Evolutionary conservation across 129 eudicot genomes (phyloP), one percentile per base, ranked within the genome.

Genomic region (Deinandra increscens): DNA sequence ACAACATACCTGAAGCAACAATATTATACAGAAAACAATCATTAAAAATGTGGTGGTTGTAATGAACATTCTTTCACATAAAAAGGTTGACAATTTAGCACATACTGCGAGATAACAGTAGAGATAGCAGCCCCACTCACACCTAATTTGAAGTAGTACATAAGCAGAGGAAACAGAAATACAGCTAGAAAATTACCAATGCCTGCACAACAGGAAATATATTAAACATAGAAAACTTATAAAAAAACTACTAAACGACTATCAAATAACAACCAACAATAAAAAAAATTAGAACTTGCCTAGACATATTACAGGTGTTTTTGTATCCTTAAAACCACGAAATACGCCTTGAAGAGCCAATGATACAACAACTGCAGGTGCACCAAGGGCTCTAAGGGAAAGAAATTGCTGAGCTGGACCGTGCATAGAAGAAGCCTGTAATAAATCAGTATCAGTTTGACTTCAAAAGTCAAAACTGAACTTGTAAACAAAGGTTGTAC

Each of bases 41-140:
- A 55, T 31, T 17, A 73, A 14, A 4, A 6, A 12, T 11, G 1
- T 20, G 64, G 54, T 5, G 37, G 22, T 42, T 38, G 36, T 6
- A 23, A 65, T 50, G 44, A 63, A 38, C 44, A 15, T 22, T 63
- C n/a, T 64, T 62, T 64, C 42, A 49, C 33, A 64, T 50, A 62
- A 38, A 61, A 48, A 68, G 39, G 26, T 41, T 8, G 63, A 62
- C 12, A 14, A 20, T 55, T 7, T 58, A 72, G 46, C 29, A 88
- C 97, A 68, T 83, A 93, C 99, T 93, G 99, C 39, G 97, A 93
- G 60, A 85, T 37, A 69, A 93, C 99, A 44, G 97, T 87, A 38
- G 99, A 84, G 45, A 89, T 83, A 58, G 99, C 99, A 71, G 99
- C 99, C 80, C 99, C 99, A 59, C 91, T 71, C 43, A 89, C 91